Conservation (phyloP, 2,329 filamentous ascomycete species). For the Colletotrichum musicola region DNA sequence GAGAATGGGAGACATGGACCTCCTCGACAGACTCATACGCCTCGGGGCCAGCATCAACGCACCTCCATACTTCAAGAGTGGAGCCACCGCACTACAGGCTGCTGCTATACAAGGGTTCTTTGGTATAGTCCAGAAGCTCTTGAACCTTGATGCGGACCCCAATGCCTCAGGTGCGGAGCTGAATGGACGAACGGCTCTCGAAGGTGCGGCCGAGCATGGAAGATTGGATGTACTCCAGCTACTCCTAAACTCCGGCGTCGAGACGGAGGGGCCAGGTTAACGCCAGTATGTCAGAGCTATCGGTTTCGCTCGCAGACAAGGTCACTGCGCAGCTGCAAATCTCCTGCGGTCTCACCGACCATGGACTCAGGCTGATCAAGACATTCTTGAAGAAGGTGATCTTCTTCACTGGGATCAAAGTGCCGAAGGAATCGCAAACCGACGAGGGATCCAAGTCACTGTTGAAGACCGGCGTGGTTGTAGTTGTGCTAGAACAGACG, state of each 20-base stretch:
- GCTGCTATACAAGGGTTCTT: not conserved
- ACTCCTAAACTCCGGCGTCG: not conserved
- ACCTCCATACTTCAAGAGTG: too few relatives aligned
- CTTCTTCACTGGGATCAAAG: not conserved
- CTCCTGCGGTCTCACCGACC: not conserved
- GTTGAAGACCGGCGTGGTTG: too few relatives aligned
- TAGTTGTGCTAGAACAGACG: not conserved
- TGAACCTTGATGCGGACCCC: not conserved
- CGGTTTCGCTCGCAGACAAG: not conserved
- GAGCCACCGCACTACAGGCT: not conserved
- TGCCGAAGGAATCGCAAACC: not conserved
- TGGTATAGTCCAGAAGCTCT: not conserved
- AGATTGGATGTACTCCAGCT: not conserved
- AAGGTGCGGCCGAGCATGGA: not conserved
- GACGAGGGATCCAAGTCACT: too few relatives aligned
- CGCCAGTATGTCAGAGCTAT: conserved; percentile 8
- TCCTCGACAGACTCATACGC: not conserved
- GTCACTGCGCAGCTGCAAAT: not conserved
- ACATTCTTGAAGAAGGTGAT: not conserved
- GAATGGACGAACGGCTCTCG: not conserved
- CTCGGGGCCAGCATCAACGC: not conserved
- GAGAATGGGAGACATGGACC: not conserved
- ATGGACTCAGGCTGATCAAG: not conserved
- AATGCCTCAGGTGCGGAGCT: rapidly evolving
- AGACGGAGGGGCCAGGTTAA: not conserved